Evolutionary conservation across 106 monocot genomes (phyloP), one percentile per base, ranked within the genome.

Genomic region (Gastrodia elata): DNA sequence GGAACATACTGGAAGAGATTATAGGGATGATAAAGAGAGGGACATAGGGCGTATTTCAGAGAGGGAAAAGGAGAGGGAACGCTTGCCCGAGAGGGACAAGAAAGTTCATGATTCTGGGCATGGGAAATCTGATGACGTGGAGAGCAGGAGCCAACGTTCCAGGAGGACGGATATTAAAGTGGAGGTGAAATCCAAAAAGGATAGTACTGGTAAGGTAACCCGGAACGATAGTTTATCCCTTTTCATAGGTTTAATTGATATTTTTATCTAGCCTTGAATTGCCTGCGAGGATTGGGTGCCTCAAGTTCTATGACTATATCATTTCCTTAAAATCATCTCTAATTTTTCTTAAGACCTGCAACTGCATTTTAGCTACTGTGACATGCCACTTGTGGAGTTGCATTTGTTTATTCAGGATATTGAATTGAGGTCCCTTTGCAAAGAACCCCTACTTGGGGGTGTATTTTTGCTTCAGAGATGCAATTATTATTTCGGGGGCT

Each of bases 1-100:
- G 78, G 89, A 89, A 16, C 80, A 38, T n/a, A 49, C 58, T 43
- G 61, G 85, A 57, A 83, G 81, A 55, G 88, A 89, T 25, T 81
- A 76, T 26, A 74, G 70, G 72, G 75, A 78, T 38, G 71, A 40
- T n/a, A 79, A 72, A 39, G 78, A 78, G 32, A 82, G 67, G 76
- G 81, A 79, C 4, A 79, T 34, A 27, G 73, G 77, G 18, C 37
- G 46, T 27, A 58, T 8, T 41, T 49, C 39, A 34, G 71, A 77
- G 14, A 43, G 71, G 26, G 79, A 75, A 9, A 73, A 69, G 39
- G 79, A 61, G 8, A 74, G 75, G 22, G 85, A 78, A 42, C 58
- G 81, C 37, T 72, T 38, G 16, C 37, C 38, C 1, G 82, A 81
- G 68, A 83, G 75, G 65, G 74, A 80, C 8, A 65, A 72, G 72